A percentile compares a stretch with the other conserved stretches of the same genome.
phyloP scores from a whole-genome alignment of 345 rosid genomes.

The Citrus reticulata region DNA sequence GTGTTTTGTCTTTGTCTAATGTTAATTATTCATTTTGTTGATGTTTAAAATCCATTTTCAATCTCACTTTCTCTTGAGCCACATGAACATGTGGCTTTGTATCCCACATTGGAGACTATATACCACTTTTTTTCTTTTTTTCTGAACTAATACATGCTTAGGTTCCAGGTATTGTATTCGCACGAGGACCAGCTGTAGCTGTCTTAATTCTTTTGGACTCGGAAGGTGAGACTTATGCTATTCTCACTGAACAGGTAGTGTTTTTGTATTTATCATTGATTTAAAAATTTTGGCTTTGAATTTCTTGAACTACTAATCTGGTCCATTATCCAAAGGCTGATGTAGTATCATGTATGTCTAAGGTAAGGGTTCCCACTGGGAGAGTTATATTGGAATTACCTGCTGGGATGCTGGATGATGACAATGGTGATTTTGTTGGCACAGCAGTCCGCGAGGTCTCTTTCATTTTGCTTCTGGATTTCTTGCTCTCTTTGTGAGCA shows the following conservation, averaged over 20 bases:
- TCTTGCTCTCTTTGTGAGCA: background rate
- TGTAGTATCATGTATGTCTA: constrained; percentile 16
- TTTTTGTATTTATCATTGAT: background rate
- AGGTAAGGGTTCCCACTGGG: constrained; percentile 92
- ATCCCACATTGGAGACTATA: background rate
- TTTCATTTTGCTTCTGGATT: constrained; percentile 6
- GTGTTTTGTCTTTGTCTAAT: background rate
- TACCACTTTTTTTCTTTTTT: background rate
- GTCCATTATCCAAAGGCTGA: constrained; percentile 3
- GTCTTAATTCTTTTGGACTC: constrained; percentile 80
- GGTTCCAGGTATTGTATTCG: constrained; percentile 98
- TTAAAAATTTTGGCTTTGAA: background rate
- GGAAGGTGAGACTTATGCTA: constrained; percentile 62
- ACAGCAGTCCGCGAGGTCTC: constrained; percentile 91
- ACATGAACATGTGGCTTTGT: background rate
- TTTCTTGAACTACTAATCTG: background rate
- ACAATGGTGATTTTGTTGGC: constrained; percentile 79
- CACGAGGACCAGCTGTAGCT: constrained; percentile 89
- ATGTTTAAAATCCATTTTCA: background rate
- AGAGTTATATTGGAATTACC: constrained; percentile 77
- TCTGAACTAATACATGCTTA: constrained; percentile 40
- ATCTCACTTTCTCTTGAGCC: background rate
- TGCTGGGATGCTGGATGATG: constrained; percentile 95
- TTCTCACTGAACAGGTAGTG: constrained; percentile 88
- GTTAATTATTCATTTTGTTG: background rate